phyloP scores from a whole-genome alignment of 2,329 filamentous ascomycete genomes.

The Corinectria fuckeliana region DNA sequence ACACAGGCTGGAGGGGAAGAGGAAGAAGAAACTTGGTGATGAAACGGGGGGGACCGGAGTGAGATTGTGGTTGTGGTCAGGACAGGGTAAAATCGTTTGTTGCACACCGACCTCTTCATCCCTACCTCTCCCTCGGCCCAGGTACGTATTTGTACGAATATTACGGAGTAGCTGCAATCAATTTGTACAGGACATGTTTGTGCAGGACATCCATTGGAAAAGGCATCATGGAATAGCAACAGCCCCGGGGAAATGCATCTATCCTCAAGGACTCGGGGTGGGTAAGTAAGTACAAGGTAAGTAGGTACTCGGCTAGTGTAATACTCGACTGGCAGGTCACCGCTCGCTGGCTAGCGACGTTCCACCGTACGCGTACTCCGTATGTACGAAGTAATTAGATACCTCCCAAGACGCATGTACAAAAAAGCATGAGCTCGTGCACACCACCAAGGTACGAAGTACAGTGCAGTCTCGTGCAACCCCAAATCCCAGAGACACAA shows the following conservation, averaged over 20 bases:
- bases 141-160: neutral
- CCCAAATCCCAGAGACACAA: slow-evolving; percentile 3
- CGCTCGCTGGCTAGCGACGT: slow-evolving; percentile 1
- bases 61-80: slow-evolving; percentile 26
- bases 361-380: neutral
- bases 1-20: neutral
- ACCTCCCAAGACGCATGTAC: neutral
- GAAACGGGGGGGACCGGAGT: slow-evolving; percentile 7
- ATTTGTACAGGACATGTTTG: neutral
- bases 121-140: neutral
- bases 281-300: too few relatives aligned
- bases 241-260: neutral
- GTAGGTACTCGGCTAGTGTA: neutral
- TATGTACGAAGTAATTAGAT: too few relatives aligned
- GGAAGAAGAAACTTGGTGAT: slow-evolving; percentile 7
- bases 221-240: neutral
- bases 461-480: neutral
- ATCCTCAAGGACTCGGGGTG: neutral
- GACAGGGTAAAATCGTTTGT: slow-evolving; percentile 19
- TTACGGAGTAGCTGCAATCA: neutral
- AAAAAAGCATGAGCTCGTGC: neutral
- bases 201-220: neutral
- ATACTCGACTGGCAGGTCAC: neutral
- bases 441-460: neutral
- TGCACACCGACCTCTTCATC: slow-evolving; percentile 10